phyloP scores from a whole-genome alignment of 2,329 filamentous ascomycete genomes.

The Diaporthe sp. region DNA sequence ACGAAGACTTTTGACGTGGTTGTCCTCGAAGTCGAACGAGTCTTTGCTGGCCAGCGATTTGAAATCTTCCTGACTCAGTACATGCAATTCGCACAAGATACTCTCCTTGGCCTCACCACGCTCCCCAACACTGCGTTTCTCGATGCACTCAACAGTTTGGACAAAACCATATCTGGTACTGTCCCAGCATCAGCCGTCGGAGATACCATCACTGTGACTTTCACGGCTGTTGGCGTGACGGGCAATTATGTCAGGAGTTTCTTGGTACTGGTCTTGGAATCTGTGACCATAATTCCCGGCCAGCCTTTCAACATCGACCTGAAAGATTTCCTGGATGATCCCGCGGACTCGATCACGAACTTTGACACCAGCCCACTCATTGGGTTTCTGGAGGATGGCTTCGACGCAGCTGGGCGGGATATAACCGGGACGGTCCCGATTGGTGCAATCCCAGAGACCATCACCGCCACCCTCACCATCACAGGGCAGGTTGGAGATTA shows the following conservation, averaged over 20 bases:
- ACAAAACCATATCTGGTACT: conserved; percentile 3
- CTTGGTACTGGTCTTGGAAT: conserved; percentile 2
- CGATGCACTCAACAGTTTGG: not conserved
- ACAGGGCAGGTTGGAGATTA: not conserved
- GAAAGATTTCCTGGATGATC: not conserved
- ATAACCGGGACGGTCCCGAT: not conserved
- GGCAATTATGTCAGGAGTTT: not conserved
- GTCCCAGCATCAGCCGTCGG: not conserved
- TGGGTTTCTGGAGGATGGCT: not conserved
- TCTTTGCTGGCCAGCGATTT: not conserved
- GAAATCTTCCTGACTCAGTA: not conserved
- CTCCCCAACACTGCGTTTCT: not conserved
- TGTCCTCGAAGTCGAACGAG: not conserved
- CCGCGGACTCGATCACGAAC: not conserved
- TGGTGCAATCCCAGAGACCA: not conserved
- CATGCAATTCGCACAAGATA: not conserved
- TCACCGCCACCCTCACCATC: not conserved
- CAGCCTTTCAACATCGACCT: not conserved
- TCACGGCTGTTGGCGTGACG: not conserved
- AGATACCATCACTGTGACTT: not conserved
- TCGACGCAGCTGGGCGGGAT: not conserved
- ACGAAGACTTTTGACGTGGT: not conserved
- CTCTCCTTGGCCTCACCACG: not conserved
- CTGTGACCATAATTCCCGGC: conserved; percentile 3
- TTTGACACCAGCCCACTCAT: not conserved